Evolutionary conservation across 202 grass and related monocot genomes (phyloP), one percentile per base, ranked within the genome.

Genomic region (Panicum virgatum): DNA sequence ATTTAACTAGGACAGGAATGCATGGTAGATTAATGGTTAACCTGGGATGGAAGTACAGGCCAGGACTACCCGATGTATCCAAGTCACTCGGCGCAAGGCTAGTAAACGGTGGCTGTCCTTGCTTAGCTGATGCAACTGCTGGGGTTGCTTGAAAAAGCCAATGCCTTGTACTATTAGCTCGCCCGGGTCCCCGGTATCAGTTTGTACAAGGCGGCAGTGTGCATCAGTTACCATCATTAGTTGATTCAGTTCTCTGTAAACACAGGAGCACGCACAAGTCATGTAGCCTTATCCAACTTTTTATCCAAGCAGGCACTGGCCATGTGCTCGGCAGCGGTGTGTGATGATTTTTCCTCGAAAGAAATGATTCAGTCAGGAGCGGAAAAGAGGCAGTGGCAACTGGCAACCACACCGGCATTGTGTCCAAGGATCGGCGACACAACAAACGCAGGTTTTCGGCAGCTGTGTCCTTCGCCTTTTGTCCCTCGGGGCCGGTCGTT

Each of bases 101-200:
- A 43, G 20, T 60, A 72, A 62, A 62, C 53, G 40, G 66, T 47
- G 12, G 7, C n/a, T 77, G 64, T 84, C 82, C 52, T 62, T 69
- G 82, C 47, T 76, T 67, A 58, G 27, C 62, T 39, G n/a, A 20
- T 22, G 52, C 56, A 23, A 52, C 26, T 67, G 69, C 67, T 43
- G n/a, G 8, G 66, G 40, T n/a, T n/a, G n/a, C n/a, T n/a, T n/a
- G n/a, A n/a, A 69, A 69, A 30, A 25, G 39, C 20, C 73, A 69
- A 51, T 66, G 58, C 18, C 9, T 7, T 68, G 62, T 75, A 22
- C 22, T n/a, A n/a, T n/a, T n/a, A n/a, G n/a, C n/a, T n/a, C n/a
- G n/a, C n/a, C n/a, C n/a, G n/a, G n/a, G n/a, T n/a, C n/a, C n/a
- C n/a, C n/a, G n/a, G n/a, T n/a, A n/a, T n/a, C n/a, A n/a, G n/a